Evolutionary conservation across 805 yeast genomes (phyloP).

Genomic region (Lipomyces kockii): DNA sequence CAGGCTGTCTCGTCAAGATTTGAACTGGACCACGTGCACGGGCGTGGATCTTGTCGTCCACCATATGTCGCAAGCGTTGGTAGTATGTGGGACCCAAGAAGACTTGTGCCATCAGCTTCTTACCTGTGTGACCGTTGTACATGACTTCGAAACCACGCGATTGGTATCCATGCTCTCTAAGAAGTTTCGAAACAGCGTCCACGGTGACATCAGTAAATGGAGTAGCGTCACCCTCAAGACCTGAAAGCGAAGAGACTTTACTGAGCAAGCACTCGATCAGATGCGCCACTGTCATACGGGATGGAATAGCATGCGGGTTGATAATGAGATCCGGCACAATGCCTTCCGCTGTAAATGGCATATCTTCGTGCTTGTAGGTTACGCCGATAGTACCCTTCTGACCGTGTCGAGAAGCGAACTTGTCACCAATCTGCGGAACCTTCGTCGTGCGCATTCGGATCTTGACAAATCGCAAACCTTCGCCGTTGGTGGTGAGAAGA

Average conservation of each 20-base stretch:
- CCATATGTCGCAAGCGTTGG: slow-evolving; percentile 99
- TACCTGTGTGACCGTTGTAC: slow-evolving; percentile 99
- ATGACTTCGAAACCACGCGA: slow-evolving; percentile 98
- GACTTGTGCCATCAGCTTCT: slow-evolving; percentile 95
- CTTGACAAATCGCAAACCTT: slow-evolving; percentile 95
- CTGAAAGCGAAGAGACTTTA: slow-evolving; percentile 92
- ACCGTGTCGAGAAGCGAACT: slow-evolving; percentile 99
- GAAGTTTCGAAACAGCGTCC: slow-evolving; percentile 88
- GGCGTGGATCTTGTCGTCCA: slow-evolving; percentile 98
- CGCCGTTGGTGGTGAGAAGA: slow-evolving; percentile 93
- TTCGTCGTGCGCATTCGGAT: slow-evolving; percentile 99
- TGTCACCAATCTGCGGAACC: slow-evolving; percentile 98
- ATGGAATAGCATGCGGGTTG: slow-evolving; percentile 99
- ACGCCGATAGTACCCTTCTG: slow-evolving; percentile 99
- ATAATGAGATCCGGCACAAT: slow-evolving; percentile 95
- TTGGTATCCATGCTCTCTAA: slow-evolving; percentile 95
- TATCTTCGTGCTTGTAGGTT: slow-evolving; percentile 96
- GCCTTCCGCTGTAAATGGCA: slow-evolving; percentile 97
- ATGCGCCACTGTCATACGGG: slow-evolving; percentile 99
- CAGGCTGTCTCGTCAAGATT: slow-evolving; percentile 97
- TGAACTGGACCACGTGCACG: slow-evolving; percentile 99
- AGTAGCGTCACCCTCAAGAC: slow-evolving; percentile 98
- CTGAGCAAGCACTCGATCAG: slow-evolving; percentile 96
- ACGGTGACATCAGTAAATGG: slow-evolving; percentile 99
- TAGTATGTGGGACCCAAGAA: slow-evolving; percentile 99